These are phyloP conservation scores for Brassica carinata DNA, from an alignment of 345 rosid genomes.

Conservation along the genomic window DNA sequence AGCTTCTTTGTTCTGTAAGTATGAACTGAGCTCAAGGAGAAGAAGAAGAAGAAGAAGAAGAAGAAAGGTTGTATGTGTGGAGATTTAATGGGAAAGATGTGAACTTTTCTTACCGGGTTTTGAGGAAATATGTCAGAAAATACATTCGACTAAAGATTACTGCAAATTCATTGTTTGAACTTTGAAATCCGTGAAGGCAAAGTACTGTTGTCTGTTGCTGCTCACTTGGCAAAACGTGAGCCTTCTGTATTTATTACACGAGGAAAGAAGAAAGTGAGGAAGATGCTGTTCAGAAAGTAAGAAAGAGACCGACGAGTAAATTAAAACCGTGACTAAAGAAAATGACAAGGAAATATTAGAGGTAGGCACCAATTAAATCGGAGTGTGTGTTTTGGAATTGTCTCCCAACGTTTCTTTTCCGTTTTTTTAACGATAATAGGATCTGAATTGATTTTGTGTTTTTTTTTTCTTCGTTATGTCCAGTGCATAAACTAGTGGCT, in stretches of 20 bases:
- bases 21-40: constrained; percentile 1
- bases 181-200: constrained; percentile 32
- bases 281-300: constrained; percentile 23
- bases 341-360: constrained; percentile 8
- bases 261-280: background rate
- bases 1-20: constrained; percentile 16
- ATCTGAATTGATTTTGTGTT: background rate
- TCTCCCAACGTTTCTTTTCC: constrained; percentile 11
- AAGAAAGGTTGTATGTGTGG: constrained; percentile 2
- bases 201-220: background rate
- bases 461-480: background rate
- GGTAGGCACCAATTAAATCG: constrained; percentile 5
- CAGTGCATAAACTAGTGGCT: constrained; percentile 24
- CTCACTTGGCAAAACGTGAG: constrained; percentile 31
- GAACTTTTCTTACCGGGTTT: constrained; percentile 13
- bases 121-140: constrained; percentile 20
- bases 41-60: constrained; percentile 10
- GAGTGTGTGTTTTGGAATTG: constrained; percentile 26
- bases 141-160: constrained; percentile 24
- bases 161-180: constrained; percentile 17
- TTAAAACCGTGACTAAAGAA: constrained; percentile 37
- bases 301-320: constrained; percentile 33
- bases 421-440: background rate
- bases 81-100: constrained; percentile 1
- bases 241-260: constrained; percentile 2